These are phyloP conservation scores for Thelephora terrestris DNA, from an alignment of 1,284 basidiomycete species.

Conservation along the genomic window DNA sequence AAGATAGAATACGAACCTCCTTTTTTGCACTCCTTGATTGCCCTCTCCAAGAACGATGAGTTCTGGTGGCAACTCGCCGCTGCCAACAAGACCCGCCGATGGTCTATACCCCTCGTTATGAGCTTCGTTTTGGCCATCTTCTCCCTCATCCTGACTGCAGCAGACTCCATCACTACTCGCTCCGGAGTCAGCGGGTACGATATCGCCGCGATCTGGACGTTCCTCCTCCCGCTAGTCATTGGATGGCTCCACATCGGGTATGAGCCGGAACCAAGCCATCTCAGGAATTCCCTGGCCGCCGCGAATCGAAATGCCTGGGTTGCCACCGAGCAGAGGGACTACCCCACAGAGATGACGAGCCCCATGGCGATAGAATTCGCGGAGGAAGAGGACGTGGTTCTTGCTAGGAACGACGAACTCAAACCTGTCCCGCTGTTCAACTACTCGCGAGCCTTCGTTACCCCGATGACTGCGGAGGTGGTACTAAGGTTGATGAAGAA, in stretches of 20 bases:
- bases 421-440: neutral
- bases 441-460: neutral
- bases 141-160: neutral
- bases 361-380: neutral
- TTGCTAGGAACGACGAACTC: neutral
- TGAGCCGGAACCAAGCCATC: neutral
- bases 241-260: neutral
- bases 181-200: neutral
- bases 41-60: neutral
- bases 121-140: neutral
- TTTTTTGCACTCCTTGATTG: neutral
- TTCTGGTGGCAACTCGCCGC: neutral
- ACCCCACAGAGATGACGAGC: neutral
- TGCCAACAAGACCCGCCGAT: neutral
- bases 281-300: neutral
- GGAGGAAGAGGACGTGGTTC: neutral
- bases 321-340: neutral
- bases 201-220: neutral
- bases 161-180: neutral
- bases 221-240: neutral
- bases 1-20: neutral
- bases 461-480: neutral
- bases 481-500: neutral
- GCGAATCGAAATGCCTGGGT: slow-evolving; percentile 6
- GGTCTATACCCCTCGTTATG: neutral